These are phyloP conservation scores for Penicillium bovifimosum DNA, from an alignment of 495 filamentous ascomycete species.

Conservation along the genomic window DNA sequence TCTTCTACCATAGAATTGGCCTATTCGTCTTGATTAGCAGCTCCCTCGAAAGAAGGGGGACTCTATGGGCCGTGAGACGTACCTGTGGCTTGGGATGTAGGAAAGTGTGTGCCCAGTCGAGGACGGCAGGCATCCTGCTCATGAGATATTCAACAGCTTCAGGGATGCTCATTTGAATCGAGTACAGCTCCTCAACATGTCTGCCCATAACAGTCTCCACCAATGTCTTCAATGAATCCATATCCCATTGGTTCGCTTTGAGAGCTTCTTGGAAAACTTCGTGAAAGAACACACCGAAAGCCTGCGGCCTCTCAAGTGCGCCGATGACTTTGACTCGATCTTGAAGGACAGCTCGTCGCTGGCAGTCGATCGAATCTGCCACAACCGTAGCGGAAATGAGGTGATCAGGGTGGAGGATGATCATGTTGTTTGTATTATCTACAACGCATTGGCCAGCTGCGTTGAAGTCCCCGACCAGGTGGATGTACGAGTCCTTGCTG, in stretches of 20 bases:
- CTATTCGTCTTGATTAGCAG: slow-evolving; percentile 34
- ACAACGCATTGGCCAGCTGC: slow-evolving; percentile 60
- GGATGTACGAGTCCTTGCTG: slow-evolving; percentile 66
- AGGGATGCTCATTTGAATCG: slow-evolving; percentile 65
- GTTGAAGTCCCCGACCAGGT: slow-evolving; percentile 78
- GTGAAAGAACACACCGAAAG: slow-evolving; percentile 89
- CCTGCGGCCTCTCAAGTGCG: slow-evolving; percentile 66
- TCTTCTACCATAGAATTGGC: slow-evolving; percentile 70
- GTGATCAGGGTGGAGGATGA: slow-evolving; percentile 94
- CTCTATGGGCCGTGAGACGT: slow-evolving; percentile 15
- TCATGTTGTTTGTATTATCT: slow-evolving; percentile 72
- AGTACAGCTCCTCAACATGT: slow-evolving; percentile 80
- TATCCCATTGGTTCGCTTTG: slow-evolving; percentile 76
- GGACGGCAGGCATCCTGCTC: slow-evolving; percentile 71
- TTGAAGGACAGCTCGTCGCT: slow-evolving; percentile 83
- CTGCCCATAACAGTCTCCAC: slow-evolving; percentile 60
- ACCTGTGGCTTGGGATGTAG: slow-evolving; percentile 68
- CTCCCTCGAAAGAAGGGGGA: neutral
- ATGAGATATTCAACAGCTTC: slow-evolving; percentile 70
- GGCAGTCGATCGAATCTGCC: slow-evolving; percentile 86
- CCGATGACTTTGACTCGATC: slow-evolving; percentile 86
- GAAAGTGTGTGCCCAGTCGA: slow-evolving; percentile 78
- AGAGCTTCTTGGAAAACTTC: slow-evolving; percentile 91
- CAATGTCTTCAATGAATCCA: slow-evolving; percentile 52
- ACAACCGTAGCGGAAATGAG: slow-evolving; percentile 90